Conservation (phyloP, 1,139 yeast species). For the Candida tropicalis region DNA sequence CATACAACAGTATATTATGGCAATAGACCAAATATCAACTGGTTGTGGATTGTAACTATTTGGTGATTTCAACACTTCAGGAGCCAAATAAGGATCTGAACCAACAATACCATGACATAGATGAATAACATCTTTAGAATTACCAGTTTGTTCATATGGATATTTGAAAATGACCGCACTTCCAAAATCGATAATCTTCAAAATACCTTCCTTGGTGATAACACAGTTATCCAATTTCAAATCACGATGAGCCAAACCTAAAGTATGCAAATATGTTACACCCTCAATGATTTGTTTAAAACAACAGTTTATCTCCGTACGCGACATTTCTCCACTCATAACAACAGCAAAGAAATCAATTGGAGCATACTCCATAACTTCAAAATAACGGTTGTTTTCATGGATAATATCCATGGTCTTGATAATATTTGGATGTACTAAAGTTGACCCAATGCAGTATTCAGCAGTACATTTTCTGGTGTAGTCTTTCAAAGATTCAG, state of each 20-base stretch:
- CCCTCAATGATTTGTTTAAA: conserved; percentile 86
- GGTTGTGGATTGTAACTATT: conserved; percentile 85
- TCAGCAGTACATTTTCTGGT: conserved; percentile 96
- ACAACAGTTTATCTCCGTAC: conserved; percentile 85
- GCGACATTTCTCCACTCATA: conserved; percentile 92
- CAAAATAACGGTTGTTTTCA: conserved; percentile 84
- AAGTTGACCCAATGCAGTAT: conserved; percentile 93
- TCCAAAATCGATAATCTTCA: conserved; percentile 94
- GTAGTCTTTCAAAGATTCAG: conserved; percentile 86
- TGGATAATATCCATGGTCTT: conserved; percentile 91
- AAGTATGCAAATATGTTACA: conserved; percentile 76
- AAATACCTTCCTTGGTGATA: conserved; percentile 79
- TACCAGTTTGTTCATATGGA: conserved; percentile 69
- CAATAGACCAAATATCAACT: conserved; percentile 94
- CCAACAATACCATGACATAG: conserved; percentile 95
- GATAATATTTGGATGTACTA: conserved; percentile 91
- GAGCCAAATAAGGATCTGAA: conserved; percentile 96
- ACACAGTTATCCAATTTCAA: conserved; percentile 94
- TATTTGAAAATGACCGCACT: conserved; percentile 93
- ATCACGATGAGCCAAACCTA: conserved; percentile 96
- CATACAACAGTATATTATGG: conserved; percentile 96
- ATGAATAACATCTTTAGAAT: conserved; percentile 59
- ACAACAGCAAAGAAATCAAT: conserved; percentile 96
- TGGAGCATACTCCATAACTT: conserved; percentile 98
- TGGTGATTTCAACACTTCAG: conserved; percentile 79